These are phyloP conservation scores for Elongisporangium undulatum DNA, from an alignment of 352 stramenopile genomes.

Conservation along the genomic window DNA sequence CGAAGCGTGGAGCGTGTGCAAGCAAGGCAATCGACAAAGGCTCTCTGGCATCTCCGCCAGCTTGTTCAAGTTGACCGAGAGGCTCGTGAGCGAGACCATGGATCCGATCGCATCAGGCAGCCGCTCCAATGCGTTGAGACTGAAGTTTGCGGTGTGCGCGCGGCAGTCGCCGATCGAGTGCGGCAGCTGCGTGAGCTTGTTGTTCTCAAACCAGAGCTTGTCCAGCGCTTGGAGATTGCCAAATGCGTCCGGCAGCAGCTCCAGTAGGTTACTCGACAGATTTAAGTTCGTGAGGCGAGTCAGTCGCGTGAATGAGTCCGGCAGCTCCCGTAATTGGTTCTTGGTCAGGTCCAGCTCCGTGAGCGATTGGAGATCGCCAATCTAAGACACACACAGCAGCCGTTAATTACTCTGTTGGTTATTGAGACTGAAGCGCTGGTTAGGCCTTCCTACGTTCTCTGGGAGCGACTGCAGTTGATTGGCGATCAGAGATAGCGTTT, in stretches of 20 bases:
- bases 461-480: constrained; percentile 40
- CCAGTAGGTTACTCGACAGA: constrained; percentile 45
- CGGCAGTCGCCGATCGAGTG: constrained; percentile 31
- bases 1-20: constrained; percentile 37
- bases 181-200: constrained; percentile 35
- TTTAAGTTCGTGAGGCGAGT: constrained; percentile 29
- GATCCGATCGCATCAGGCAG: constrained; percentile 36
- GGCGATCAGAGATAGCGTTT: constrained; percentile 45
- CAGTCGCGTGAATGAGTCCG: constrained; percentile 41
- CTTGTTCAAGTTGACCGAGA: constrained; percentile 54
- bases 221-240: constrained; percentile 27
- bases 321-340: constrained; percentile 40
- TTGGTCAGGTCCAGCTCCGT: constrained; percentile 58
- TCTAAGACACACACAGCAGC: constrained; percentile 12
- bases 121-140: constrained; percentile 25
- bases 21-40: constrained; percentile 21
- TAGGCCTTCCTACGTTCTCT: constrained; percentile 25
- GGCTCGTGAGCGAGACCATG: constrained; percentile 29
- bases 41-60: constrained; percentile 37
- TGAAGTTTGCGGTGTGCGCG: constrained; percentile 37
- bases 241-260: constrained; percentile 38
- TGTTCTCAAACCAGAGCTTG: constrained; percentile 51
- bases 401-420: not conserved
- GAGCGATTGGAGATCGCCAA: constrained; percentile 28
- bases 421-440: not conserved